A percentile compares a stretch with the other conserved stretches of the same genome.
phyloP scores from a whole-genome alignment of 106 monocot species.

The Allium cepa region DNA sequence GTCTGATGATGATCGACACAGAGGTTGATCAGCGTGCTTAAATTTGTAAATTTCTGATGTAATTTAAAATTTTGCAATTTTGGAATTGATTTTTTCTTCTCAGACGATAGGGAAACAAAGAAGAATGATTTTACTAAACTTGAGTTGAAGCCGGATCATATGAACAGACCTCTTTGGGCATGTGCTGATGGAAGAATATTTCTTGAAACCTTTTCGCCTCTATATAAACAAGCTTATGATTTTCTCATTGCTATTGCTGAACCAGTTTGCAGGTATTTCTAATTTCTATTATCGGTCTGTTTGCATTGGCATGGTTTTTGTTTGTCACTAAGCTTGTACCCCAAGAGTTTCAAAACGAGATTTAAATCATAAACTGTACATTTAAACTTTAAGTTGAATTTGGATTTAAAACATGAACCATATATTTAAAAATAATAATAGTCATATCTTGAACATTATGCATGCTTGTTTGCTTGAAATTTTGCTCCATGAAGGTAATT shows the following conservation, averaged over 20 bases:
- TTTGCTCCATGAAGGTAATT: too few species aligned
- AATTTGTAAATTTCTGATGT: not conserved
- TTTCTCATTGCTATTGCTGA: conserved; percentile 97
- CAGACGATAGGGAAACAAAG: conserved; percentile 39
- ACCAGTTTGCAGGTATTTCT: conserved; percentile 80
- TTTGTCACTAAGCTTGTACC: too few species aligned
- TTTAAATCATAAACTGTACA: not conserved
- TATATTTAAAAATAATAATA: not conserved
- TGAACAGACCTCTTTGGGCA: conserved; percentile 82
- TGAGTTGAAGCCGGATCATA: conserved; percentile 84
- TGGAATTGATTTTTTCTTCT: not conserved
- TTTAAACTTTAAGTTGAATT: not conserved
- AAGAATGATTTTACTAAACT: conserved; percentile 90
- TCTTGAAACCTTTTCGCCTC: conserved; percentile 88
- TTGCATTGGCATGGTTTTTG: not conserved
- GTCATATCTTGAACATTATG: not conserved
- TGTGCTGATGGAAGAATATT: conserved; percentile 98
- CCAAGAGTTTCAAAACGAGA: not conserved
- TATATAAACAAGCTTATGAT: conserved; percentile 97
- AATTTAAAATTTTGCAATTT: not conserved
- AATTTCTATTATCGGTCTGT: not conserved
- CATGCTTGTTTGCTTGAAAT: not conserved
- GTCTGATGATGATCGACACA: conserved; percentile 56
- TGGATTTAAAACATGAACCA: not conserved
- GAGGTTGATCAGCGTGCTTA: conserved; percentile 16